A percentile compares a stretch with the other conserved stretches of the same genome.
phyloP scores from a whole-genome alignment of 2,329 filamentous ascomycete genomes.

The Cucurbitaria berberidis region DNA sequence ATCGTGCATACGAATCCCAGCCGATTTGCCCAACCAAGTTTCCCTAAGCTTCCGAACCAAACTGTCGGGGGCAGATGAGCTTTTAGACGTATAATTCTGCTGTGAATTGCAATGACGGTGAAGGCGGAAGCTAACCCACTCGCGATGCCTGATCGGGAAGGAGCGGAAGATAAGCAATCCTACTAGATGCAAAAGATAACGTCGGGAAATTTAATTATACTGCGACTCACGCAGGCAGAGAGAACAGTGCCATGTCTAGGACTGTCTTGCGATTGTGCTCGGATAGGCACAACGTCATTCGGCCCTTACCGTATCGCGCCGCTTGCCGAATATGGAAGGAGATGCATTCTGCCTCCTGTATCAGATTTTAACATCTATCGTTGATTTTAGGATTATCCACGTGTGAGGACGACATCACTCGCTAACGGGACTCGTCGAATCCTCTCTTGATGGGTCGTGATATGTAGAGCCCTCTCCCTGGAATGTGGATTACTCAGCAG shows the following conservation, averaged over 20 bases:
- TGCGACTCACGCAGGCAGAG: background rate
- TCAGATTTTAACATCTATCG: background rate
- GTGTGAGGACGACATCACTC: too few relatives aligned
- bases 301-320: background rate
- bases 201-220: background rate
- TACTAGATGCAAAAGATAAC: background rate
- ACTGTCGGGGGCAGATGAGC: background rate
- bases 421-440: too few relatives aligned
- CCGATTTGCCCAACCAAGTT: background rate
- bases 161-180: background rate
- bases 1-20: background rate
- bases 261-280: background rate
- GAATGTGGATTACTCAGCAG: too few relatives aligned
- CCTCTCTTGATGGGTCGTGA: too few relatives aligned
- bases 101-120: background rate
- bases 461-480: too few relatives aligned
- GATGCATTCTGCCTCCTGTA: background rate
- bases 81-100: slow-evolving; percentile 4
- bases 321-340: background rate
- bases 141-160: background rate
- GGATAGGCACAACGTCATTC: background rate
- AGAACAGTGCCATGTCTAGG: background rate
- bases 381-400: background rate
- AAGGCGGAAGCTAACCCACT: background rate
- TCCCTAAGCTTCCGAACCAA: background rate